Conservation (phyloP, 2,329 filamentous ascomycete species). For the Pseudocercospora pini-densiflorae region DNA sequence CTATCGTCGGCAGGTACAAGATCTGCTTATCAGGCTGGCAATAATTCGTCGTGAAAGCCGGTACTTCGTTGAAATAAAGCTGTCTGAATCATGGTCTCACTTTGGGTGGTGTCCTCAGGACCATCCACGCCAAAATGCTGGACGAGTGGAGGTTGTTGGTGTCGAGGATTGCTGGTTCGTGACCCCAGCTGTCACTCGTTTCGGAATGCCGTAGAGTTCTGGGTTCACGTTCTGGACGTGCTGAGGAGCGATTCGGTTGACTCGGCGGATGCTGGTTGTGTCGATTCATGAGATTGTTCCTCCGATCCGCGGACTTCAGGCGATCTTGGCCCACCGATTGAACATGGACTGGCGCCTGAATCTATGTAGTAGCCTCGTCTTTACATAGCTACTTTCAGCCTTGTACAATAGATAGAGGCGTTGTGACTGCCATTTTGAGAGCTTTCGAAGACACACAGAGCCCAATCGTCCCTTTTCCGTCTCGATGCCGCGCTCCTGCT, state of each 20-base stretch:
- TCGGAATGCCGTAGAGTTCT: background rate
- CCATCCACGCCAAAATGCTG: background rate
- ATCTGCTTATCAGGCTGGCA: background rate
- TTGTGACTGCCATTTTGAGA: background rate
- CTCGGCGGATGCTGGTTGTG: background rate
- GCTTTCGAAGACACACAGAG: background rate
- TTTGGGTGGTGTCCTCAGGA: background rate
- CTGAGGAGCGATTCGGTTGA: background rate
- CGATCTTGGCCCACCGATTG: constrained; percentile 55
- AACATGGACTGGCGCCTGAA: background rate
- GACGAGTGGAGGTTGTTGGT: background rate
- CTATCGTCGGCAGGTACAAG: background rate
- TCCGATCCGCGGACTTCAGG: constrained; percentile 47
- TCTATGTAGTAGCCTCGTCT: background rate
- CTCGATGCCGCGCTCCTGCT: background rate
- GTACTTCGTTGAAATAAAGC: background rate
- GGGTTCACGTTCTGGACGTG: background rate
- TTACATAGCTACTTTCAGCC: background rate
- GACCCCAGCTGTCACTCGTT: constrained; percentile 4
- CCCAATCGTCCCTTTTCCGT: background rate
- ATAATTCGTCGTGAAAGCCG: background rate
- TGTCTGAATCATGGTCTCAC: background rate
- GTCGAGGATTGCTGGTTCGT: constrained; percentile 2
- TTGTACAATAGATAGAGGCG: background rate
- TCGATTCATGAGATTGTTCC: background rate